Evolutionary conservation across 208 protist genomes (phyloP).

Genomic region (Leishmania braziliensis): DNA sequence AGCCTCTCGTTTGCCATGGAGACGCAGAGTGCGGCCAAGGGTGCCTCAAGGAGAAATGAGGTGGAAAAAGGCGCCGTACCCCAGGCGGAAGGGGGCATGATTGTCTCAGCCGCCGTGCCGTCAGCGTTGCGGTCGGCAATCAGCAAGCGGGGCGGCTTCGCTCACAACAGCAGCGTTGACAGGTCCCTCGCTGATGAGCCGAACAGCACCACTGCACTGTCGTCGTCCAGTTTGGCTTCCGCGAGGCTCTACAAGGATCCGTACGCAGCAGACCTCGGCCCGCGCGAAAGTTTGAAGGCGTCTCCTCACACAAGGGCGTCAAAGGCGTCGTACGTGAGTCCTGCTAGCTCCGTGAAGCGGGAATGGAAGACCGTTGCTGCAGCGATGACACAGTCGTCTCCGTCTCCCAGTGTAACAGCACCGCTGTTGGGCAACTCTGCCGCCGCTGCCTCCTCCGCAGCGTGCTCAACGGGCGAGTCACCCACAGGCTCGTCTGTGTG

Average conservation of each 20-base stretch:
- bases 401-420: background rate
- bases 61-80: background rate
- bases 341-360: background rate
- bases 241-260: constrained; percentile 4
- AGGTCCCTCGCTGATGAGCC: background rate
- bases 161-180: background rate
- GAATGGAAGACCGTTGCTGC: background rate
- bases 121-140: background rate
- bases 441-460: background rate
- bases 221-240: background rate
- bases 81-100: background rate
- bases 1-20: too few species aligned
- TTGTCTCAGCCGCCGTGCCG: background rate
- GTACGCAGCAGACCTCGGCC: background rate
- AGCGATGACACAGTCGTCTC: background rate
- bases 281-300: background rate
- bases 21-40: background rate
- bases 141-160: background rate
- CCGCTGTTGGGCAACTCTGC: background rate
- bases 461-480: background rate
- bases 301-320: background rate
- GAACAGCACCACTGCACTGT: background rate
- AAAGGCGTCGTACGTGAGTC: background rate
- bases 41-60: background rate
- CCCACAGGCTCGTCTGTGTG: background rate